A percentile compares a stretch with the other conserved stretches of the same genome.
Evolutionary conservation across 306 rosid genomes (phyloP).

Genomic region (Quercus mongolica): DNA sequence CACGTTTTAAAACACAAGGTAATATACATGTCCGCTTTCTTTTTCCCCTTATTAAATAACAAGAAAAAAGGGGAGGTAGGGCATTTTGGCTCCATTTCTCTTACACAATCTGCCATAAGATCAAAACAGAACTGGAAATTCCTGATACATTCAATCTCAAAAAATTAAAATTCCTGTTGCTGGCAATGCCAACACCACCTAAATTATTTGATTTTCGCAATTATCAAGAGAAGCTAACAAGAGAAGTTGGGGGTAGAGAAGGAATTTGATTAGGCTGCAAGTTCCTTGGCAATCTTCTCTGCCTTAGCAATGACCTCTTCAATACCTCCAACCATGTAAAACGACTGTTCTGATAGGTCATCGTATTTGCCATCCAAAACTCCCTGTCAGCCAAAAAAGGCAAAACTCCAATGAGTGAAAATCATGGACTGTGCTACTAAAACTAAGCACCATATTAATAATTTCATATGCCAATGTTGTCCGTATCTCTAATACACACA

Average conservation of each 20-base stretch:
- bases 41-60: slow-evolving; percentile 58
- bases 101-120: slow-evolving; percentile 42
- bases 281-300: slow-evolving; percentile 94
- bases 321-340: slow-evolving; percentile 98
- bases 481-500: too few species aligned
- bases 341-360: slow-evolving; percentile 87
- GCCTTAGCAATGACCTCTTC: slow-evolving; percentile 96
- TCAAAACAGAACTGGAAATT: slow-evolving; percentile 40
- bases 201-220: slow-evolving; percentile 72
- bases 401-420: not conserved
- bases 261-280: slow-evolving; percentile 41
- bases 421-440: not conserved
- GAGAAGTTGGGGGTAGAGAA: not conserved
- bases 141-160: slow-evolving; percentile 39
- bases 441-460: not conserved
- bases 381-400: slow-evolving; percentile 49
- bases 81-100: slow-evolving; percentile 38
- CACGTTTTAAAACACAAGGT: slow-evolving; percentile 32
- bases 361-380: slow-evolving; percentile 96
- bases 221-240: slow-evolving; percentile 35
- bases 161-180: slow-evolving; percentile 53
- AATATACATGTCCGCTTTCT: slow-evolving; percentile 53
- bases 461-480: not conserved
- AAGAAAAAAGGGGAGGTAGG: slow-evolving; percentile 36
- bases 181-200: slow-evolving; percentile 68